Percentiles rank a stretch among this genome's conserved stretches.
Evolutionary conservation across 2,329 filamentous ascomycete species (phyloP).

Genomic region (Setomelanomma holmii): DNA sequence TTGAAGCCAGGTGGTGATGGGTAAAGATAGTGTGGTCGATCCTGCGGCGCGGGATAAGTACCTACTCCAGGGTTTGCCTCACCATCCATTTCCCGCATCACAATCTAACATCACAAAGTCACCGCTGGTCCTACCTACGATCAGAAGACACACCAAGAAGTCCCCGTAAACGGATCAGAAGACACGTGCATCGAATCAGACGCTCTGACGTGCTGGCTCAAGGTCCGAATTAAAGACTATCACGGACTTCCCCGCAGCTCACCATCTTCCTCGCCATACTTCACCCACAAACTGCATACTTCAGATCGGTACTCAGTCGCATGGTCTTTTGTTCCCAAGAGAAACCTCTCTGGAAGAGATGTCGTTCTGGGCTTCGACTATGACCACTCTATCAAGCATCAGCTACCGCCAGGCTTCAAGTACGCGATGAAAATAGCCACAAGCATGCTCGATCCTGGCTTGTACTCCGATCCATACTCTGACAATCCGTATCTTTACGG

Average conservation of each 20-base stretch:
- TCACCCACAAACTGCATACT: constrained; percentile 38
- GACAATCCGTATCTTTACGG: constrained; percentile 49
- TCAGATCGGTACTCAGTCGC: constrained; percentile 46
- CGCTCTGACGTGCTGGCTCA: constrained; percentile 39
- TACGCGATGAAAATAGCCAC: constrained; percentile 48
- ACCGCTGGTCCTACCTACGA: constrained; percentile 47
- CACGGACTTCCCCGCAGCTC: constrained; percentile 42
- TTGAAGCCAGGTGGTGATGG: neutral
- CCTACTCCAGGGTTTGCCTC: constrained; percentile 35
- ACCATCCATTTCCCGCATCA: neutral
- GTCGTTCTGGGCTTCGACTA: constrained; percentile 48
- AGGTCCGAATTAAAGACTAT: constrained; percentile 46
- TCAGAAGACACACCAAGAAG: constrained; percentile 34
- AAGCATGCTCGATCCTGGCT: constrained; percentile 43
- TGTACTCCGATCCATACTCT: constrained; percentile 46
- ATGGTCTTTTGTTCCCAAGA: constrained; percentile 48
- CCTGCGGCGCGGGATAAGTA: constrained; percentile 46
- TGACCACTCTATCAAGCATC: constrained; percentile 44
- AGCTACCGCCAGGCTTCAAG: constrained; percentile 46
- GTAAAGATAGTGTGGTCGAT: constrained; percentile 29
- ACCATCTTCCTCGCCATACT: constrained; percentile 39
- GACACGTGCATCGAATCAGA: constrained; percentile 35
- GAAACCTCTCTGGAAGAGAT: constrained; percentile 36
- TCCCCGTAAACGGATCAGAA: constrained; percentile 41
- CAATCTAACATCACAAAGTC: constrained; percentile 19